phyloP scores from a whole-genome alignment of 805 yeast species.

The Metahyphopichia silvanorum region DNA sequence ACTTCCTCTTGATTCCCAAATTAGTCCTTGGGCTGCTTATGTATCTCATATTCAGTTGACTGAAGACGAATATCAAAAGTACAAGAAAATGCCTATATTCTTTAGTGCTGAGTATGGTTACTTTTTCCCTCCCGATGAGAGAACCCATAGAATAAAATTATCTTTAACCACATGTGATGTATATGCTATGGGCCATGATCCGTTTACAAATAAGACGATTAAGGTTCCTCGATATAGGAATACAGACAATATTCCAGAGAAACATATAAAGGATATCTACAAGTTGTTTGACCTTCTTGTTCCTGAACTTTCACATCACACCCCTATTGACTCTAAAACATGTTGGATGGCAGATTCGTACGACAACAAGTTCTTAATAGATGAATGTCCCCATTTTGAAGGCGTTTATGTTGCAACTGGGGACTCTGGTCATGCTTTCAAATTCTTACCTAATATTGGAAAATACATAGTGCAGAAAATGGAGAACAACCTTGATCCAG shows the following conservation, averaged over 20 bases:
- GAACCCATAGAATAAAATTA: constrained; percentile 29
- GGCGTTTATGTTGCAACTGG: constrained; percentile 32
- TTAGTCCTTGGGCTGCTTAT: constrained; percentile 34
- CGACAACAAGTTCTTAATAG: constrained; percentile 32
- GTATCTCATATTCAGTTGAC: constrained; percentile 35
- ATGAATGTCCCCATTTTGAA: constrained; percentile 24
- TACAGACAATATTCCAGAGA: constrained; percentile 10
- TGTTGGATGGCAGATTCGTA: constrained; percentile 35
- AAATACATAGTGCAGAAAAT: constrained; percentile 10
- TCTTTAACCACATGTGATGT: constrained; percentile 20
- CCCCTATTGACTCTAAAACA: constrained; percentile 10
- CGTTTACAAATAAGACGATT: constrained; percentile 9
- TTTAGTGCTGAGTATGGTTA: constrained; percentile 43
- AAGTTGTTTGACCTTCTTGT: constrained; percentile 8
- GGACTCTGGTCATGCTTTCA: constrained; percentile 38
- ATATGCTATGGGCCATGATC: constrained; percentile 7
- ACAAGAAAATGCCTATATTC: constrained; percentile 38
- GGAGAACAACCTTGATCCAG: constrained; percentile 5
- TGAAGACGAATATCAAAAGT: constrained; percentile 30
- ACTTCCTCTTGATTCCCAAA: constrained; percentile 22
- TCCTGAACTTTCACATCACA: constrained; percentile 10
- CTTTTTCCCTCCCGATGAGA: constrained; percentile 45
- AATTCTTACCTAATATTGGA: constrained; percentile 34
- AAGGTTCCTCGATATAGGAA: constrained; percentile 11
- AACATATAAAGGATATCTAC: constrained; percentile 8